These are phyloP conservation scores for Solidago caesia DNA, from an alignment of 129 eudicot species.

Conservation along the genomic window DNA sequence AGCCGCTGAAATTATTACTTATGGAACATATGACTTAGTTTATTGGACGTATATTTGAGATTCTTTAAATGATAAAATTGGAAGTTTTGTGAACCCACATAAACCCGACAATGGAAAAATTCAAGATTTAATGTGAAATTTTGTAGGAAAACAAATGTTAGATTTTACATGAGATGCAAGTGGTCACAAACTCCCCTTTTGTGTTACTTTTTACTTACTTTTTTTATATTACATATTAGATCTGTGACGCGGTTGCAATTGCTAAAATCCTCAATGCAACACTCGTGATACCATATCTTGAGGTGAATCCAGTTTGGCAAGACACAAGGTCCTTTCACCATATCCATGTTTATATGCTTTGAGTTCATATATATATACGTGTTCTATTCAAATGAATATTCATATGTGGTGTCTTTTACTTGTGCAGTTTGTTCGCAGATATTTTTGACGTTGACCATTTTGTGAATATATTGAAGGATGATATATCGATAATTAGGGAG, in stretches of 20 bases:
- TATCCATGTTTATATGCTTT: background rate
- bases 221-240: conserved; percentile 43
- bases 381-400: conserved; percentile 4
- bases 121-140: background rate
- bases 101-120: background rate
- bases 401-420: background rate
- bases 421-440: conserved; percentile 75
- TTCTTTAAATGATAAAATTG: background rate
- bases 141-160: background rate
- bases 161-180: background rate
- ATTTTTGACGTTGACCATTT: conserved; percentile 98
- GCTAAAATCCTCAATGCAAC: conserved; percentile 97
- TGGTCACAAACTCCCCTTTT: background rate
- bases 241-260: conserved; percentile 95
- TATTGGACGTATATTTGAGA: background rate
- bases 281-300: conserved; percentile 87
- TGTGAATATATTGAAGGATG: conserved; percentile 81
- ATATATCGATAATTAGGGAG: conserved; percentile 72
- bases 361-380: background rate
- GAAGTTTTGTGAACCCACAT: background rate
- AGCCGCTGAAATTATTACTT: too few relatives aligned
- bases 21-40: too few relatives aligned
- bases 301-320: conserved; percentile 99
- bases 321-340: conserved; percentile 69
- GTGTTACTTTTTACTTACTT: background rate